Evolutionary conservation across 306 rosid species (phyloP).

Genomic region (Prunus fruticosa): DNA sequence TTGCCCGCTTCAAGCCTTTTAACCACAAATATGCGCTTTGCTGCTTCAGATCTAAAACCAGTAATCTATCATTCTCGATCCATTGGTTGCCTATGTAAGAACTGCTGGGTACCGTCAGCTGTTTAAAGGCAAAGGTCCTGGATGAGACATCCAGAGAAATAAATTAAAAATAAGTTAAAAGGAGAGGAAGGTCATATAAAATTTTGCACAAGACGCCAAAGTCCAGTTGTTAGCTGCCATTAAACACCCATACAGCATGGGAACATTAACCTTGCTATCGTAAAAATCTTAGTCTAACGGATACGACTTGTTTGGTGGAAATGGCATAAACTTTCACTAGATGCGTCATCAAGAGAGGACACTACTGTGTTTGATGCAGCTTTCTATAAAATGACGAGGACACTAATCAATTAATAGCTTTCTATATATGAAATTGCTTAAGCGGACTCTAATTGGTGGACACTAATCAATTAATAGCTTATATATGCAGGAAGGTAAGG

Average conservation of each 20-base stretch:
- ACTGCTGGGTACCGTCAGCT: slow-evolving; percentile 61
- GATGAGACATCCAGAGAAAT: slow-evolving; percentile 9
- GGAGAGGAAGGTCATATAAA: background rate
- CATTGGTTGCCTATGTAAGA: slow-evolving; percentile 49
- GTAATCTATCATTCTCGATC: slow-evolving; percentile 35
- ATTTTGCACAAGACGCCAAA: background rate
- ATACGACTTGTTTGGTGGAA: too few species aligned
- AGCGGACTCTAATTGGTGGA: too few species aligned
- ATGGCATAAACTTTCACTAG: too few species aligned
- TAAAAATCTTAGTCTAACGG: too few species aligned
- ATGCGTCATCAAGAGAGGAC: background rate
- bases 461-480: slow-evolving; percentile 5
- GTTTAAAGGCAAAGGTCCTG: slow-evolving; percentile 28
- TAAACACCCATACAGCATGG: background rate
- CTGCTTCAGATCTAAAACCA: slow-evolving; percentile 3
- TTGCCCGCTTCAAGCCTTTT: slow-evolving; percentile 14
- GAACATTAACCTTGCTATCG: too few species aligned
- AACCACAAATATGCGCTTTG: background rate
- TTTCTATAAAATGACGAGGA: background rate
- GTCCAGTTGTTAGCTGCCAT: background rate
- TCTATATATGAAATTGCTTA: too few species aligned
- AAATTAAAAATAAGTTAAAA: too few species aligned
- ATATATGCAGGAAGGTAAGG: slow-evolving; percentile 13
- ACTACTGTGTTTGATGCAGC: background rate
- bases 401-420: background rate